phyloP scores from a whole-genome alignment of 1,284 basidiomycete species.

The Trametes polyzona region DNA sequence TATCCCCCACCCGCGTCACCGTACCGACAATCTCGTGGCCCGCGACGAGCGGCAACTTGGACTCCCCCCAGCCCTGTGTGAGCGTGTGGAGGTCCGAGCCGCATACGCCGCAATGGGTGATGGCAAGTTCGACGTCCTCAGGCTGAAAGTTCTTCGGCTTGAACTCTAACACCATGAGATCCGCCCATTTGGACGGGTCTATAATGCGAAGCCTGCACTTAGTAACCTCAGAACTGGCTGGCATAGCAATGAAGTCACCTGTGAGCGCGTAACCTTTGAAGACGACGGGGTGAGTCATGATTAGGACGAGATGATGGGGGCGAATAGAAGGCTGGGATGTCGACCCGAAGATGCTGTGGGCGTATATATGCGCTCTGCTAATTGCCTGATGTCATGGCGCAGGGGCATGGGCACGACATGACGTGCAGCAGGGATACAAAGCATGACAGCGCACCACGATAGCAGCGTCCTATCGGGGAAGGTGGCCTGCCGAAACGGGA shows the following conservation, averaged over 20 bases:
- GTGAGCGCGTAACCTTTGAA: constrained; percentile 28
- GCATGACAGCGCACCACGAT: too few relatives aligned
- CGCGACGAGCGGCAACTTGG: constrained; percentile 44
- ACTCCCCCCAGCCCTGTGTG: constrained; percentile 50
- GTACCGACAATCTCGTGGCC: constrained; percentile 70
- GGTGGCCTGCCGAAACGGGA: too few relatives aligned
- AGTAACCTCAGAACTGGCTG: too few relatives aligned
- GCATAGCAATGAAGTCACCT: not conserved
- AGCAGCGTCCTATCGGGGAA: too few relatives aligned
- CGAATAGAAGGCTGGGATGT: too few relatives aligned
- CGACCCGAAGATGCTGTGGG: not conserved
- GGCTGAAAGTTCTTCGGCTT: constrained; percentile 39
- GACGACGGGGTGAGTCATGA: constrained; percentile 4
- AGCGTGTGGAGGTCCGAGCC: constrained; percentile 59
- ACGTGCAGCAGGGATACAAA: too few relatives aligned
- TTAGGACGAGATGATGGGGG: not conserved
- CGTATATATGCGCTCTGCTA: not conserved
- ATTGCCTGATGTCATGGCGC: too few relatives aligned
- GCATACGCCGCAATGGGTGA: constrained; percentile 47
- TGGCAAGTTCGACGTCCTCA: constrained; percentile 42
- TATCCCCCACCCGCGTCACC: constrained; percentile 56
- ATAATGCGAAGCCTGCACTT: too few relatives aligned
- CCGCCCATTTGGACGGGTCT: constrained; percentile 39
- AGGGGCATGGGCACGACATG: too few relatives aligned
- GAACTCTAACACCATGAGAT: constrained; percentile 45